phyloP scores from a whole-genome alignment of 768 basidiomycete genomes.

The Boletus rufocinnamomeus region DNA sequence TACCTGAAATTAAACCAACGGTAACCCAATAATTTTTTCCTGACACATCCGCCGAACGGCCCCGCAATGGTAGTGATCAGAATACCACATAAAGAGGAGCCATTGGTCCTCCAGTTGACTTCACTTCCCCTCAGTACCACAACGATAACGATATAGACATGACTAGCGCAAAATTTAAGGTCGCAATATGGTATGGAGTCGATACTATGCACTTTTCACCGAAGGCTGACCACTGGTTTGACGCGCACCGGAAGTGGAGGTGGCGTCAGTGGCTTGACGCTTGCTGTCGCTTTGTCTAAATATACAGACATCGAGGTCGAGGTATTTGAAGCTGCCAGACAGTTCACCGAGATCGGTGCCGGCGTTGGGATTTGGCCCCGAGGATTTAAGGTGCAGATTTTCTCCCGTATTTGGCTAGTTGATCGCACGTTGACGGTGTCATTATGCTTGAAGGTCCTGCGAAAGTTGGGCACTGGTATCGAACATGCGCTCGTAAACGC shows the following conservation, averaged over 20 bases:
- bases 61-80: neutral
- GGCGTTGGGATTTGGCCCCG: slow-evolving; percentile 54
- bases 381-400: slow-evolving; percentile 25
- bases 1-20: slow-evolving; percentile 6
- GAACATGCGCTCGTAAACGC: slow-evolving; percentile 19
- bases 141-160: slow-evolving; percentile 3
- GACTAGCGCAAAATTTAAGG: slow-evolving; percentile 25
- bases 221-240: neutral
- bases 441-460: slow-evolving; percentile 20
- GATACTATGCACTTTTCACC: neutral
- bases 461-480: slow-evolving; percentile 21
- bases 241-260: slow-evolving; percentile 36
- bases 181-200: slow-evolving; percentile 30
- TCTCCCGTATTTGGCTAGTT: neutral
- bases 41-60: neutral
- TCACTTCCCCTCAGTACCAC: neutral
- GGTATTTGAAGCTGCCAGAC: slow-evolving; percentile 53
- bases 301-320: slow-evolving; percentile 58
- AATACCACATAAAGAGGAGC: slow-evolving; percentile 1
- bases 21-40: neutral
- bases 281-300: slow-evolving; percentile 38
- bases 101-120: neutral
- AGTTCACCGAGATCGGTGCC: slow-evolving; percentile 58
- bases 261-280: slow-evolving; percentile 42
- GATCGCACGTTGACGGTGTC: neutral